phyloP scores from a whole-genome alignment of 2,329 filamentous ascomycete species.

The Pseudocercospora cruenta region DNA sequence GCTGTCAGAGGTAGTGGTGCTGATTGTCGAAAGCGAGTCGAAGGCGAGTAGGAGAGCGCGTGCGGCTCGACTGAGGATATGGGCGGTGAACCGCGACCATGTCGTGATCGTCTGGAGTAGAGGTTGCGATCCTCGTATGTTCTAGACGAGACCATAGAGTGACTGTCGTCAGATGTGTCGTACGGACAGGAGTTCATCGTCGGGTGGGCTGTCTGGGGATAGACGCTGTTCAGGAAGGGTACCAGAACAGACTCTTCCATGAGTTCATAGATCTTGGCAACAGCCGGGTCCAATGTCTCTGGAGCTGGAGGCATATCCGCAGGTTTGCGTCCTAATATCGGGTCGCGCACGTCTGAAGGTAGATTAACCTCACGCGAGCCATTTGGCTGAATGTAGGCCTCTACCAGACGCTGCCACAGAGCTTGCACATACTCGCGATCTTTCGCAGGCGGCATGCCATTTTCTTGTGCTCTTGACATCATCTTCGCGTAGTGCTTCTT shows the following conservation, averaged over 20 bases:
- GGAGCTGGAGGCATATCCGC: slow-evolving; percentile 70
- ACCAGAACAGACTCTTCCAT: slow-evolving; percentile 97
- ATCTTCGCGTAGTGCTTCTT: slow-evolving; percentile 66
- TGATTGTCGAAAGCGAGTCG: slow-evolving; percentile 34
- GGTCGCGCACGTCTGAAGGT: slow-evolving; percentile 80
- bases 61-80: slow-evolving; percentile 35
- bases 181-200: slow-evolving; percentile 45
- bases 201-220: slow-evolving; percentile 53
- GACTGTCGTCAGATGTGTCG: slow-evolving; percentile 44
- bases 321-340: slow-evolving; percentile 66
- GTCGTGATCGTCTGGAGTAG: slow-evolving; percentile 30
- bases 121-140: slow-evolving; percentile 45
- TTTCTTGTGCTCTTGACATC: slow-evolving; percentile 52
- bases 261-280: slow-evolving; percentile 86
- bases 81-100: slow-evolving; percentile 39
- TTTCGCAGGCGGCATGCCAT: slow-evolving; percentile 56
- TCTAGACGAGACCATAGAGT: slow-evolving; percentile 35
- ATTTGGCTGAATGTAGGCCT: slow-evolving; percentile 86
- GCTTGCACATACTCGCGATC: slow-evolving; percentile 72
- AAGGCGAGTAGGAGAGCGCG: slow-evolving; percentile 32
- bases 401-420: slow-evolving; percentile 85
- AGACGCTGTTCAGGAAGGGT: slow-evolving; percentile 78
- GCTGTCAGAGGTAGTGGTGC: slow-evolving; percentile 39
- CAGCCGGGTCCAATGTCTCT: slow-evolving; percentile 76
- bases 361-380: slow-evolving; percentile 89